A percentile compares a stretch with the other conserved stretches of the same genome.
Conservation (phyloP, 768 basidiomycete species). For the Epithele typhae region DNA sequence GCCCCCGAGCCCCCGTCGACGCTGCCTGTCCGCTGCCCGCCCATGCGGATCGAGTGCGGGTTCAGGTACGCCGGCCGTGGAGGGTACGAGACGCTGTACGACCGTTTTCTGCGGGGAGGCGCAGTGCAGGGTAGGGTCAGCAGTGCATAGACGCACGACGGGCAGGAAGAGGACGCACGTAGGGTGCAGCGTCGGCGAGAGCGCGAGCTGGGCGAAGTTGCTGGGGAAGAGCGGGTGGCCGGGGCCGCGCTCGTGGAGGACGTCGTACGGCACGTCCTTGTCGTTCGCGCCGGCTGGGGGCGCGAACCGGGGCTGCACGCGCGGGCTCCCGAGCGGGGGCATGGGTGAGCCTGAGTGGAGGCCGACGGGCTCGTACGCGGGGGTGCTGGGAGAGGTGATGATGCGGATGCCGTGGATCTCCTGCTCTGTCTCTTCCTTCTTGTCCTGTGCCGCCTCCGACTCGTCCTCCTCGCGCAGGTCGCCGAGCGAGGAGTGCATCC, state of each 20-base stretch:
- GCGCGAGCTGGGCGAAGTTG: constrained; percentile 66
- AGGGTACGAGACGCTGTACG: constrained; percentile 23
- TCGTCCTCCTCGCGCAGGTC: constrained; percentile 27
- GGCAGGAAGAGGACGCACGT: constrained; percentile 37
- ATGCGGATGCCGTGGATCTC: constrained; percentile 28
- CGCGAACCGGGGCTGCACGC: constrained; percentile 1
- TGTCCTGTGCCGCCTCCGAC: constrained; percentile 23
- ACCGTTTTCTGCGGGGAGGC: constrained; percentile 22
- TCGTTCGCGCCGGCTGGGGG: constrained; percentile 14
- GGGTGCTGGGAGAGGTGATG: constrained; percentile 16
- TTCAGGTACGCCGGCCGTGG: constrained; percentile 23
- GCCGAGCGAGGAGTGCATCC: constrained; percentile 17
- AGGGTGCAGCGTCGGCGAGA: constrained; percentile 60
- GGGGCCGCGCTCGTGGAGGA: constrained; percentile 58
- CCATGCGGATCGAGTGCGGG: constrained; percentile 21
- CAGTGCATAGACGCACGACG: too few relatives aligned
- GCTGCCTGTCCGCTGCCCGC: constrained; percentile 17
- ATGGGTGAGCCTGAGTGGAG: too few relatives aligned
- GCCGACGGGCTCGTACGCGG: constrained; percentile 12
- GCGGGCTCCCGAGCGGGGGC: constrained; percentile 11
- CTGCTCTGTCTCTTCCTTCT: constrained; percentile 30
- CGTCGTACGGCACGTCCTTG: constrained; percentile 35
- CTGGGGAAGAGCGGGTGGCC: constrained; percentile 81
- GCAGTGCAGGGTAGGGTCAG: too few relatives aligned
- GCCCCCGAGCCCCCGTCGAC: constrained; percentile 18